Percentiles rank a stretch among this genome's conserved stretches.
These are phyloP conservation scores for Cryptosporidium ubiquitum DNA, from an alignment of 169 alveolate species.

Conservation along the genomic window DNA sequence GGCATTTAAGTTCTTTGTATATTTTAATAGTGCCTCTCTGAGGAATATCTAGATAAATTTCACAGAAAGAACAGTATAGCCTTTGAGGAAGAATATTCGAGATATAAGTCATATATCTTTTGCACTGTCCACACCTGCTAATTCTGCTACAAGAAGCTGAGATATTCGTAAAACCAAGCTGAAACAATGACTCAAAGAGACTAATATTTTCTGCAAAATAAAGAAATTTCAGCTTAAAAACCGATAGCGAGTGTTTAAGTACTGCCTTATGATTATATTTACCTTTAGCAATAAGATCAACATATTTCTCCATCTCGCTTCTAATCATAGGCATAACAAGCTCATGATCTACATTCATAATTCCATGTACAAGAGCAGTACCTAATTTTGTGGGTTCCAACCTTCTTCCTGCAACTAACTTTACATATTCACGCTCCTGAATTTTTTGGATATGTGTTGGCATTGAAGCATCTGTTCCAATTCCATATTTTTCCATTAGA, in stretches of 20 bases:
- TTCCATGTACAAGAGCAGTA: constrained; percentile 91
- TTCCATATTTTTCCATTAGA: constrained; percentile 95
- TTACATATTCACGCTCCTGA: constrained; percentile 95
- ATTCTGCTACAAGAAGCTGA: constrained; percentile 77
- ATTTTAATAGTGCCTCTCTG: constrained; percentile 81
- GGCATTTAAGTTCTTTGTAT: constrained; percentile 85
- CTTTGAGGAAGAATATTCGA: constrained; percentile 79
- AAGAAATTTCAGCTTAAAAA: constrained; percentile 87
- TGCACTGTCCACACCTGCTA: constrained; percentile 83
- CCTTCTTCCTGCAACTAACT: constrained; percentile 86
- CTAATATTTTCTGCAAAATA: constrained; percentile 82
- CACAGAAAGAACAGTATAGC: constrained; percentile 81
- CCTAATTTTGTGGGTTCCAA: constrained; percentile 95
- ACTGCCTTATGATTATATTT: constrained; percentile 84
- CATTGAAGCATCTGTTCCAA: constrained; percentile 99
- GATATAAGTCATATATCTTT: constrained; percentile 81
- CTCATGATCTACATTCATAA: constrained; percentile 89
- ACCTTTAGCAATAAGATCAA: constrained; percentile 91
- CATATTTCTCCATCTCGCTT: constrained; percentile 92
- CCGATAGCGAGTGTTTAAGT: constrained; percentile 85
- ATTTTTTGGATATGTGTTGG: constrained; percentile 97
- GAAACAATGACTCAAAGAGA: constrained; percentile 80
- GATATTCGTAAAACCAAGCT: constrained; percentile 79
- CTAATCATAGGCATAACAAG: constrained; percentile 91
- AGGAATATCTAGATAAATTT: constrained; percentile 81